Evolutionary conservation across 306 rosid genomes (phyloP).

Genomic region (Vigna mungo): DNA sequence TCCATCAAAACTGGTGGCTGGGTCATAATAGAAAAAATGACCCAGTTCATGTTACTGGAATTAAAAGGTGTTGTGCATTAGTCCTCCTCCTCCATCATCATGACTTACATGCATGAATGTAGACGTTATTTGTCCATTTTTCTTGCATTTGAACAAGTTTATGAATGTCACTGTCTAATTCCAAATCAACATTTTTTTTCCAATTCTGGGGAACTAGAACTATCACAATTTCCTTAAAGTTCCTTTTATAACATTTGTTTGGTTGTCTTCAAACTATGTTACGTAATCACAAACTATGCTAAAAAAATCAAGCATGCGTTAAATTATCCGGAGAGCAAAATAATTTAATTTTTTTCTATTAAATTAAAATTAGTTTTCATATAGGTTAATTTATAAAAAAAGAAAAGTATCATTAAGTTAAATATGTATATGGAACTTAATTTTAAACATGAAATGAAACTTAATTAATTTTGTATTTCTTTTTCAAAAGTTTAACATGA

Average conservation of each 20-base stretch:
- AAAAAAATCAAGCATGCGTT: not conserved
- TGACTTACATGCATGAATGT: constrained; percentile 18
- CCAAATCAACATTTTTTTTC: not conserved
- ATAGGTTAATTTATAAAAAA: too few species aligned
- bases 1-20: constrained; percentile 12
- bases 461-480: too few species aligned
- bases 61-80: not conserved
- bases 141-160: not conserved
- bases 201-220: not conserved
- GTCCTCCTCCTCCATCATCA: not conserved
- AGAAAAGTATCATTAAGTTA: too few species aligned
- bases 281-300: not conserved
- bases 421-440: too few species aligned
- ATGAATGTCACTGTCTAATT: constrained; percentile 15
- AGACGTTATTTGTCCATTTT: not conserved
- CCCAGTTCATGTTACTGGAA: constrained; percentile 5
- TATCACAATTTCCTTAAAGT: not conserved
- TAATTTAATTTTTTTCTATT: too few species aligned
- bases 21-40: not conserved
- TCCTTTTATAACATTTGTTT: not conserved
- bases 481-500: too few species aligned
- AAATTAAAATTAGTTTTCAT: too few species aligned
- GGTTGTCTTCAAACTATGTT: not conserved
- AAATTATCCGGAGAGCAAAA: not conserved
- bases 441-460: too few species aligned